Percentiles rank a stretch among this genome's conserved stretches.
phyloP scores from a whole-genome alignment of 1,284 basidiomycete genomes.

The Phellopilus nigrolimitatus region DNA sequence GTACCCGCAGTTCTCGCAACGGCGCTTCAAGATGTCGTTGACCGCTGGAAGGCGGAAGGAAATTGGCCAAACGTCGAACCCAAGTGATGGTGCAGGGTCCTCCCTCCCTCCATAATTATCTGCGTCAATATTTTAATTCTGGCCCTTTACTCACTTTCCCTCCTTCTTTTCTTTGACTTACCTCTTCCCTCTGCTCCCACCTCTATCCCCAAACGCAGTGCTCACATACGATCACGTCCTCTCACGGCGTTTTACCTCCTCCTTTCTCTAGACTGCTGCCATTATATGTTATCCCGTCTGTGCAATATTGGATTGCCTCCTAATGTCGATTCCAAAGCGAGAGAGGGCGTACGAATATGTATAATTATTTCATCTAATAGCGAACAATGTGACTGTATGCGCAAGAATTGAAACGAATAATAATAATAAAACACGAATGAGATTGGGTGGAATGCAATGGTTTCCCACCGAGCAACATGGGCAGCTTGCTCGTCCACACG shows the following conservation, averaged over 20 bases:
- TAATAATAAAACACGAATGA: too few species aligned
- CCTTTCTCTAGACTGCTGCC: not conserved
- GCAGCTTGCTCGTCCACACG: too few species aligned
- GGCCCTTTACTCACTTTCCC: not conserved
- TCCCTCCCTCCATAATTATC: constrained; percentile 3
- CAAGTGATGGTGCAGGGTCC: not conserved
- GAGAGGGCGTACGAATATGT: constrained; percentile 11
- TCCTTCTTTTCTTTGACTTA: constrained; percentile 1
- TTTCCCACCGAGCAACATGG: too few species aligned
- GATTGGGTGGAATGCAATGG: too few species aligned
- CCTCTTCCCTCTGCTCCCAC: not conserved
- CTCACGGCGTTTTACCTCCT: not conserved
- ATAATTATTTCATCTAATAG: constrained; percentile 9
- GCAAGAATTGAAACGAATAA: too few species aligned
- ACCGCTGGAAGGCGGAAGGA: constrained; percentile 74
- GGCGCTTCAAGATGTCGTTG: constrained; percentile 68
- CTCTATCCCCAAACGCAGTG: not conserved
- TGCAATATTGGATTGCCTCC: constrained; percentile 2
- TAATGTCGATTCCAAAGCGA: not conserved
- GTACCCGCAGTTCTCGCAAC: constrained; percentile 60
- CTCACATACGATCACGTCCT: not conserved
- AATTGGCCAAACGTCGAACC: constrained; percentile 54
- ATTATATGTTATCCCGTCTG: not conserved
- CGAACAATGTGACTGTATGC: constrained; percentile 1
- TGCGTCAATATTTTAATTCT: constrained; percentile 3